phyloP scores from a whole-genome alignment of 169 alveolate genomes.

The Theileria annulata region DNA sequence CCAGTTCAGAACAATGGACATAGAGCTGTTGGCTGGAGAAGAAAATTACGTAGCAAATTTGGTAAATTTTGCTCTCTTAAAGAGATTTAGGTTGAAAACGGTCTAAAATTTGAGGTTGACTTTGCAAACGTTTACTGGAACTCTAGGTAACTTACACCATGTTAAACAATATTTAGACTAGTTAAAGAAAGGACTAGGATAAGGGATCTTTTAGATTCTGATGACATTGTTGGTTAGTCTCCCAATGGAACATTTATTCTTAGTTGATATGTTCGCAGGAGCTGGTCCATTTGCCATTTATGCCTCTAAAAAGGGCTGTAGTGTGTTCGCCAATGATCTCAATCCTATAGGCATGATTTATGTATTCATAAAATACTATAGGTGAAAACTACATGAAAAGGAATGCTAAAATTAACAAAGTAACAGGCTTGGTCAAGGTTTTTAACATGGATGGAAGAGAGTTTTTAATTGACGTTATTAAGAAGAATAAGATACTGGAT shows the following conservation, averaged over 20 bases:
- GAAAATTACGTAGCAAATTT: conserved; percentile 78
- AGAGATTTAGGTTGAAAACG: conserved; percentile 68
- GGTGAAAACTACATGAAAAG: conserved; percentile 79
- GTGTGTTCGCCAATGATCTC: conserved; percentile 86
- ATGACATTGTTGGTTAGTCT: conserved; percentile 35
- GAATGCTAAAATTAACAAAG: conserved; percentile 79
- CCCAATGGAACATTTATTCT: conserved; percentile 23
- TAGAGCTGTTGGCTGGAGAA: conserved; percentile 88
- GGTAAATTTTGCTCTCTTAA: conserved; percentile 20
- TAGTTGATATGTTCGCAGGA: conserved; percentile 87
- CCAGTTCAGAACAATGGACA: conserved; percentile 82
- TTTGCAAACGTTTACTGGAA: conserved; percentile 83
- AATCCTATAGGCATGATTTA: conserved; percentile 70
- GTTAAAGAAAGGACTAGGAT: conserved; percentile 75
- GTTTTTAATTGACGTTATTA: conserved; percentile 43
- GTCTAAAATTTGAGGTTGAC: conserved; percentile 69
- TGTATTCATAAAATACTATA: conserved; percentile 23
- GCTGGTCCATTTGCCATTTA: conserved; percentile 87
- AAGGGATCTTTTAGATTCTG: conserved; percentile 62
- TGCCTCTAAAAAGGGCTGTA: conserved; percentile 83
- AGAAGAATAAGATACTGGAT: conserved; percentile 25
- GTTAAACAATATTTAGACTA: conserved; percentile 68
- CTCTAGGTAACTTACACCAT: conserved; percentile 66
- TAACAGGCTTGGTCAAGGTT: conserved; percentile 53
- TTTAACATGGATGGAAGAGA: conserved; percentile 83